Conservation (phyloP, 768 basidiomycete species). For the Megacollybia marginata region DNA sequence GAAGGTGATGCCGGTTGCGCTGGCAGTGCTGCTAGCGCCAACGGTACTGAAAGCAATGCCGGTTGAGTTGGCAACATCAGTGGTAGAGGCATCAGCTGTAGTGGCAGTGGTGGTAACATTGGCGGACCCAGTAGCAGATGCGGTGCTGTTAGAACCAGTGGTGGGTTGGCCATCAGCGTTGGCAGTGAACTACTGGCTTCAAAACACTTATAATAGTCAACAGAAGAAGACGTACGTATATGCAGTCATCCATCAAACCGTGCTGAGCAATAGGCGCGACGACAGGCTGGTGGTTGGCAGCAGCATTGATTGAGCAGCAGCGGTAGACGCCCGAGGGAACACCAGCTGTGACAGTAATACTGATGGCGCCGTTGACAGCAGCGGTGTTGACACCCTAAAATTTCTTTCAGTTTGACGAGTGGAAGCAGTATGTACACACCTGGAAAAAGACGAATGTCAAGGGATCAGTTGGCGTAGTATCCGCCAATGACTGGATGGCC, state of each 20-base stretch:
- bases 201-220: not conserved
- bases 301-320: constrained; percentile 35
- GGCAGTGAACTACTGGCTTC: not conserved
- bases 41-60: too few species aligned
- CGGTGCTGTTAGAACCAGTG: not conserved
- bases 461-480: constrained; percentile 45
- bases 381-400: constrained; percentile 34
- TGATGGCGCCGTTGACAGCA: constrained; percentile 36
- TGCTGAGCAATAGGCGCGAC: constrained; percentile 24
- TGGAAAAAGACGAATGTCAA: constrained; percentile 54
- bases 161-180: not conserved
- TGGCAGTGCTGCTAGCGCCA: too few species aligned
- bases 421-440: not conserved
- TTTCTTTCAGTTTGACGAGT: not conserved
- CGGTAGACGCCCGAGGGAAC: constrained; percentile 41
- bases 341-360: constrained; percentile 42
- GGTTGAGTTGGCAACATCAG: not conserved
- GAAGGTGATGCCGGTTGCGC: too few species aligned
- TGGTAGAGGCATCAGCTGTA: not conserved
- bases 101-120: not conserved
- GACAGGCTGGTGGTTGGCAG: constrained; percentile 37
- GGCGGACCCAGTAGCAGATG: not conserved
- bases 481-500: constrained; percentile 35
- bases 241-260: not conserved
- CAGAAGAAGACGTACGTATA: not conserved